Conservation (phyloP, 192 early-diverging fungal genomes). For the Backusella morwellensis region DNA sequence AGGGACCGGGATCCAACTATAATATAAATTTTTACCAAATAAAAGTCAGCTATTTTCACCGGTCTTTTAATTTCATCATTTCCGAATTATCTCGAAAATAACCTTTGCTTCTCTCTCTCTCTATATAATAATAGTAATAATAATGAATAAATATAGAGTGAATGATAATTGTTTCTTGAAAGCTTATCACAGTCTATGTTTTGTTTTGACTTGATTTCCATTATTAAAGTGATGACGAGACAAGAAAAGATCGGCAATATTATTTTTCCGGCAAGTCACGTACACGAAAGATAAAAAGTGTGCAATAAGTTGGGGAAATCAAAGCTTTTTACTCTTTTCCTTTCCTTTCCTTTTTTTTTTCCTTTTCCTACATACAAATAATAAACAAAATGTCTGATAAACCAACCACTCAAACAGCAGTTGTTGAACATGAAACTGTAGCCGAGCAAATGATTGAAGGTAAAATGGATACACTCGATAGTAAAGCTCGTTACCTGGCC, state of each 20-base stretch:
- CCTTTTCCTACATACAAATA: not conserved
- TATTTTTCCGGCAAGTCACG: not conserved
- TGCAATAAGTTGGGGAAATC: not conserved
- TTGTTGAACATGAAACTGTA: conserved; percentile 9
- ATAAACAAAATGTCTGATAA: not conserved
- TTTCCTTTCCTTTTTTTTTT: not conserved
- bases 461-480: conserved; percentile 44
- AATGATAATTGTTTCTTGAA: not conserved
- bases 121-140: not conserved
- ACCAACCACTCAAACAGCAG: not conserved
- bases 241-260: not conserved
- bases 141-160: not conserved
- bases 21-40: too few relatives aligned
- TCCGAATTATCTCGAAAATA: not conserved
- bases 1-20: too few relatives aligned
- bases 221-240: not conserved
- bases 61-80: not conserved
- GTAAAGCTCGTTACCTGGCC: conserved; percentile 50
- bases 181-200: not conserved
- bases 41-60: too few relatives aligned
- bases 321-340: not conserved
- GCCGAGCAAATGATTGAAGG: conserved; percentile 29
- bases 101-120: not conserved
- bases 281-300: not conserved
- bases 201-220: not conserved